Base-by-base conservation (phyloP, 208 protist genomes). In the Phytomonas francai region DNA sequence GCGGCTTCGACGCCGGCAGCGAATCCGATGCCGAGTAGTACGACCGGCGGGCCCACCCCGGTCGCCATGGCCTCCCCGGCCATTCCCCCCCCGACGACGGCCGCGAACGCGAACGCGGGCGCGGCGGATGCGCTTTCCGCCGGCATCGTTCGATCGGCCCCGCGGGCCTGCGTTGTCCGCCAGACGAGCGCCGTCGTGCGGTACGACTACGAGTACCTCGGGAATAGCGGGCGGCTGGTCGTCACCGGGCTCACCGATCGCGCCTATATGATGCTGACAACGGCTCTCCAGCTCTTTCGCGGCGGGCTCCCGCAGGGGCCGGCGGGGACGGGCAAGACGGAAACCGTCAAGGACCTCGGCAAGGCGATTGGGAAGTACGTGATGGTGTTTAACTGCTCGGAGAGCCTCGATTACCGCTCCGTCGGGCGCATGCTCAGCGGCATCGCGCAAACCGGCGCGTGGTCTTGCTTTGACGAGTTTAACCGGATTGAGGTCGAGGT, bases 401-500 rank as follows among this genome's bases (percentile, higher is more conserved):
- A 99, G 69, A 94, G 94, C 33, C 84, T 99, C 7, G 97, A 99
- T 74, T 98, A 97, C 84, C 95, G 95, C 73, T 98, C 97, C 4
- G 83, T 99, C 34, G 97, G 91, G 22, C 83, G 92, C 60, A 97
- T 98, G 86, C 95, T 99, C 60, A 93, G 83, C 66, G 97, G 98
- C 70, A 94, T 99, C 59, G 96, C 97, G 16, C 97, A 99, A 81
- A 98, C 96, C 12, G 98, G 98, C 60, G 92, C 95, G 62, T 99
- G 97, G 98, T 97, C 91, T 16, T 99, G 97, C 77, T 98, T 99
- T 73, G 97, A 99, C 79, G 98, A 99, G 91, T 99, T 99, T 80
- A 99, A 99, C 74, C 94, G 98, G 78, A 98, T 99, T 54, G 91
- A 98, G 77, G 87, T 98, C 36, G 97, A 99, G 85, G 98, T 99